Evolutionary conservation across 2,329 filamentous ascomycete genomes (phyloP).

Genomic region (Hysterium pulicare): DNA sequence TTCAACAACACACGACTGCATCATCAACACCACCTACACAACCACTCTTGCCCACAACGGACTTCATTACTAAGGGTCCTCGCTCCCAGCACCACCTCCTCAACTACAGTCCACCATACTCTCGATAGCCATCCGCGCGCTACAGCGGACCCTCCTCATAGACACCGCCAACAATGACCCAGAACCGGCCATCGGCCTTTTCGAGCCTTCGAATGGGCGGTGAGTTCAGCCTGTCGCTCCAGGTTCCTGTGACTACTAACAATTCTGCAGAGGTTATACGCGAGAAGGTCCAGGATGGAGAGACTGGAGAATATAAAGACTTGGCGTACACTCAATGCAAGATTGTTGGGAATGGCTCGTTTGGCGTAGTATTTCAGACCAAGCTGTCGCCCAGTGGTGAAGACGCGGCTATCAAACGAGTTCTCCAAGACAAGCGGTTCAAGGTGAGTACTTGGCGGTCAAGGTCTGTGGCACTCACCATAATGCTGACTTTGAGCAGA

Average conservation of each 20-base stretch:
- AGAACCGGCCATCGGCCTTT: constrained; percentile 89
- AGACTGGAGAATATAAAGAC: constrained; percentile 94
- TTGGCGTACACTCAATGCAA: constrained; percentile 99
- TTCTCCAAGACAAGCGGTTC: constrained; percentile 98
- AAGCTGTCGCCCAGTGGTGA: constrained; percentile 97
- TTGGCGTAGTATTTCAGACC: constrained; percentile 98
- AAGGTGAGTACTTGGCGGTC: constrained; percentile 62
- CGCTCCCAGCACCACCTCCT: constrained; percentile 45
- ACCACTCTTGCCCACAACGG: constrained; percentile 51
- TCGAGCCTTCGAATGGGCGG: constrained; percentile 91
- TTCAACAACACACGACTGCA: constrained; percentile 16
- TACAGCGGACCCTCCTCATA: constrained; percentile 14
- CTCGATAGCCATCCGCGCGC: constrained; percentile 40
- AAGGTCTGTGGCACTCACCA: constrained; percentile 9
- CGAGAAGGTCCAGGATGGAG: constrained; percentile 97
- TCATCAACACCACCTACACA: constrained; percentile 17
- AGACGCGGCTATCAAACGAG: constrained; percentile 98
- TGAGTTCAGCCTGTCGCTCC: constrained; percentile 52
- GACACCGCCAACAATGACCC: constrained; percentile 65
- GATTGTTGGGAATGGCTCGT: constrained; percentile 98
- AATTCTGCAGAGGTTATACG: constrained; percentile 79
- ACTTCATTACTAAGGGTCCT: constrained; percentile 42
- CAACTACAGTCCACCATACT: constrained; percentile 41
- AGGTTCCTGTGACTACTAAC: constrained; percentile 32
- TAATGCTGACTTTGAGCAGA: constrained; percentile 57